A percentile compares a stretch with the other conserved stretches of the same genome.
phyloP scores from a whole-genome alignment of 352 stramenopile genomes.

The Halophytophthora batemanensis region DNA sequence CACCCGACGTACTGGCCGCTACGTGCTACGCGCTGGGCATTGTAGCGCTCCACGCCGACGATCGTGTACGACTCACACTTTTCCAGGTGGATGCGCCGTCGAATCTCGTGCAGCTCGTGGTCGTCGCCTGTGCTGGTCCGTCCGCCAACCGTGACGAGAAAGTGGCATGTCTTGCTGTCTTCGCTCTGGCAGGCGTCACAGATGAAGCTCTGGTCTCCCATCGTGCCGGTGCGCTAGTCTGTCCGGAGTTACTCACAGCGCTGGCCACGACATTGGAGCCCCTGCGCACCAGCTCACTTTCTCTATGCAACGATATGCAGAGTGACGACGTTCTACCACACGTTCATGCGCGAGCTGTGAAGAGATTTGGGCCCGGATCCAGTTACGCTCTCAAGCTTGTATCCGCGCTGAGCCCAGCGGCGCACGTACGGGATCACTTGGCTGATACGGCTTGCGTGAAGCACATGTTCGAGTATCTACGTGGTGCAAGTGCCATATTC shows the following conservation, averaged over 20 bases:
- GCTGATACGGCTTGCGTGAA: conserved; percentile 23
- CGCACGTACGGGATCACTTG: conserved; percentile 20
- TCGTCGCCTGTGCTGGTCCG: conserved; percentile 5
- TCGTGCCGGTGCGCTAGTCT: conserved; percentile 11
- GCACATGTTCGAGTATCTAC: conserved; percentile 32
- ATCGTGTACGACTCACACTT: conserved; percentile 38
- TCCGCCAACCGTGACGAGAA: conserved; percentile 26
- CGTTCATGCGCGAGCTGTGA: conserved; percentile 27
- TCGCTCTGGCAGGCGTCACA: conserved; percentile 38
- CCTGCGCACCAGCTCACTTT: conserved; percentile 16
- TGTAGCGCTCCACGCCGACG: conserved; percentile 32
- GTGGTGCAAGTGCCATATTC: conserved; percentile 23
- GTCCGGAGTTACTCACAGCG: conserved; percentile 10
- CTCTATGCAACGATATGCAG: conserved; percentile 16
- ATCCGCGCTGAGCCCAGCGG: conserved; percentile 20
- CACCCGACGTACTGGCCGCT: conserved; percentile 42
- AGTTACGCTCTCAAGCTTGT: conserved; percentile 41
- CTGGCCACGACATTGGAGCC: conserved; percentile 8
- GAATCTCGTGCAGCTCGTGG: conserved; percentile 51
- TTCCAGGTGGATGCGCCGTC: conserved; percentile 46
- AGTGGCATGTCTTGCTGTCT: conserved; percentile 38
- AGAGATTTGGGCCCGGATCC: conserved; percentile 20
- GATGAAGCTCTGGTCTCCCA: conserved; percentile 27
- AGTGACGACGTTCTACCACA: conserved; percentile 10
- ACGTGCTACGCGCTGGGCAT: conserved; percentile 54